phyloP scores from a whole-genome alignment of 352 stramenopile genomes.

The Phytophthora brassicae region DNA sequence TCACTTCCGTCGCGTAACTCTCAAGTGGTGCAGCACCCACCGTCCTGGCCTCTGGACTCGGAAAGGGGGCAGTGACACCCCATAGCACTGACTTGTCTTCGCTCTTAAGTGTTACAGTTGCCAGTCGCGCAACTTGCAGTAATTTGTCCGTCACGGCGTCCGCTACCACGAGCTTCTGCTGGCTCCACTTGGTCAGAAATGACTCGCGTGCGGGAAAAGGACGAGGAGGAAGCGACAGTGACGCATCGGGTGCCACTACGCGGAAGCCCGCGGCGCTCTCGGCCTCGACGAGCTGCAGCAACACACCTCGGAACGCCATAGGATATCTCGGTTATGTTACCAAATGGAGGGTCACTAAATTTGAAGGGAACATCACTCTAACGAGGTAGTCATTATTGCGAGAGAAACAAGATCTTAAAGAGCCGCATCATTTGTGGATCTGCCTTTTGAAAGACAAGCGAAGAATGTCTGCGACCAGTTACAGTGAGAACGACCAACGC shows the following conservation, averaged over 20 bases:
- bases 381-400: neutral
- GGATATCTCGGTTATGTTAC: neutral
- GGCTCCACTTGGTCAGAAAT: slow-evolving; percentile 26
- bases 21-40: slow-evolving; percentile 19
- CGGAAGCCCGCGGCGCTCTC: slow-evolving; percentile 42
- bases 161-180: slow-evolving; percentile 59
- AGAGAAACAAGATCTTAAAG: slow-evolving; percentile 20
- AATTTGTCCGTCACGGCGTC: slow-evolving; percentile 59
- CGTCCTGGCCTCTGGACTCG: slow-evolving; percentile 6
- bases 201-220: slow-evolving; percentile 3
- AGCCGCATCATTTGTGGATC: slow-evolving; percentile 1
- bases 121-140: slow-evolving; percentile 52
- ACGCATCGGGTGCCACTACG: slow-evolving; percentile 49
- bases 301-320: slow-evolving; percentile 75
- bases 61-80: slow-evolving; percentile 29
- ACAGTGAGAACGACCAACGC: slow-evolving; percentile 1
- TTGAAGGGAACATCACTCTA: slow-evolving; percentile 6
- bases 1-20: slow-evolving; percentile 13
- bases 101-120: slow-evolving; percentile 37
- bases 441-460: neutral
- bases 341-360: too few relatives aligned
- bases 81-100: slow-evolving; percentile 55
- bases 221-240: slow-evolving; percentile 38
- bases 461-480: neutral
- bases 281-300: slow-evolving; percentile 46